Conservation (phyloP, 2,329 filamentous ascomycete genomes). For the Trichocomaceae sp. region DNA sequence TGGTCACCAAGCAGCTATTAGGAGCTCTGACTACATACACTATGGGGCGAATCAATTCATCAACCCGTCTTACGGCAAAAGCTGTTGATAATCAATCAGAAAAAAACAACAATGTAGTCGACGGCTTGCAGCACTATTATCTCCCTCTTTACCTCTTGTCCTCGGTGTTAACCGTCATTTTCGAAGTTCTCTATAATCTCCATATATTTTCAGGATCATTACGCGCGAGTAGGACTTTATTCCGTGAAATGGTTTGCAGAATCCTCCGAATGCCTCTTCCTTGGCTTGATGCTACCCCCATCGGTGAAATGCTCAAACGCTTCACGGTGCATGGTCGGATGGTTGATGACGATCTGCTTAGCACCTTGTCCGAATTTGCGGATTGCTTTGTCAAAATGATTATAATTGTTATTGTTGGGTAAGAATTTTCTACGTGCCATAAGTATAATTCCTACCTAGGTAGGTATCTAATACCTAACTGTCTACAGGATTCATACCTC, state of each 20-base stretch:
- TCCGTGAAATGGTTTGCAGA: slow-evolving; percentile 58
- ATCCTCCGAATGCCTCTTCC: slow-evolving; percentile 65
- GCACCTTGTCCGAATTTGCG: slow-evolving; percentile 42
- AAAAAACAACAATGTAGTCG: too few relatives aligned
- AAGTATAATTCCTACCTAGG: too few relatives aligned
- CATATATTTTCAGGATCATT: slow-evolving; percentile 41
- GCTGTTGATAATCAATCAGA: too few relatives aligned
- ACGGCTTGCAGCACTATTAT: neutral
- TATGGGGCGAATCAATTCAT: neutral
- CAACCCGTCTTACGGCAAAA: too few relatives aligned
- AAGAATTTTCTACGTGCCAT: slow-evolving; percentile 51
- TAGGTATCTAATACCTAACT: too few relatives aligned
- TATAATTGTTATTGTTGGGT: slow-evolving; percentile 58
- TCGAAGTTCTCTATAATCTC: neutral
- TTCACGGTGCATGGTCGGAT: slow-evolving; percentile 68
- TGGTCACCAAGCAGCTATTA: neutral
- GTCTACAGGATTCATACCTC: slow-evolving; percentile 51
- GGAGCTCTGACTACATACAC: neutral
- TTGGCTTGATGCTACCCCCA: slow-evolving; percentile 73
- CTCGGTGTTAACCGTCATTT: too few relatives aligned
- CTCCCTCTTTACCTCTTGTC: too few relatives aligned
- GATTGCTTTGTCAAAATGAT: slow-evolving; percentile 47
- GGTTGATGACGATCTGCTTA: slow-evolving; percentile 55
- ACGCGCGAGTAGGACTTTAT: slow-evolving; percentile 61
- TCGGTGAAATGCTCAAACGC: slow-evolving; percentile 69